Conservation (phyloP, 1,284 basidiomycete species). For the Ceratobasidium sp. region DNA sequence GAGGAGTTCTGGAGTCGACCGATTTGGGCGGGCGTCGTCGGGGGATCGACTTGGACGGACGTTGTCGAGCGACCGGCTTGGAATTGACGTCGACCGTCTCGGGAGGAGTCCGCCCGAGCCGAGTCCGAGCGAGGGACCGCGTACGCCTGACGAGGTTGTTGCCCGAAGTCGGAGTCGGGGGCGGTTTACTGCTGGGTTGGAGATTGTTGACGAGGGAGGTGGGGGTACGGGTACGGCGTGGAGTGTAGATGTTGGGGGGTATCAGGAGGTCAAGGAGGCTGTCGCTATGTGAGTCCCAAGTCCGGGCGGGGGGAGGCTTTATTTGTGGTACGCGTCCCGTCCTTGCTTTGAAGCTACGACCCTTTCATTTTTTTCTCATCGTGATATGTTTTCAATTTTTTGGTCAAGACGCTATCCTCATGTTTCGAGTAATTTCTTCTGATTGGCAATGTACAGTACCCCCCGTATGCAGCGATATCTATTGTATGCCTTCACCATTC, state of each 20-base stretch:
- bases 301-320: too few species aligned
- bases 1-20: not conserved
- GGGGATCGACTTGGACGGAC: conserved; percentile 7
- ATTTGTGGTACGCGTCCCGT: too few species aligned
- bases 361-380: too few species aligned
- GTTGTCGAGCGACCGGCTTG: not conserved
- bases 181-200: conserved; percentile 26
- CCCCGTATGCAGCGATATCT: conserved; percentile 1
- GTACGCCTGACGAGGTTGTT: conserved; percentile 35
- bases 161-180: conserved; percentile 33
- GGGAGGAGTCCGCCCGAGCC: conserved; percentile 17
- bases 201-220: conserved; percentile 31
- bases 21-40: not conserved
- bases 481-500: conserved; percentile 7
- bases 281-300: not conserved
- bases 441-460: not conserved
- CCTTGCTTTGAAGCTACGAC: too few species aligned
- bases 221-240: not conserved
- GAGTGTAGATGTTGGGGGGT: conserved; percentile 3
- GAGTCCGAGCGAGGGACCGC: conserved; percentile 32
- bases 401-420: too few species aligned
- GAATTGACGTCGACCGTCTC: conserved; percentile 18
- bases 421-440: not conserved
- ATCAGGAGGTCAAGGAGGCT: not conserved
- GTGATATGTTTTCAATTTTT: too few species aligned